These are phyloP conservation scores for Cystobasidiaceae sp. DNA, from an alignment of 1,284 basidiomycete species.

Conservation along the genomic window DNA sequence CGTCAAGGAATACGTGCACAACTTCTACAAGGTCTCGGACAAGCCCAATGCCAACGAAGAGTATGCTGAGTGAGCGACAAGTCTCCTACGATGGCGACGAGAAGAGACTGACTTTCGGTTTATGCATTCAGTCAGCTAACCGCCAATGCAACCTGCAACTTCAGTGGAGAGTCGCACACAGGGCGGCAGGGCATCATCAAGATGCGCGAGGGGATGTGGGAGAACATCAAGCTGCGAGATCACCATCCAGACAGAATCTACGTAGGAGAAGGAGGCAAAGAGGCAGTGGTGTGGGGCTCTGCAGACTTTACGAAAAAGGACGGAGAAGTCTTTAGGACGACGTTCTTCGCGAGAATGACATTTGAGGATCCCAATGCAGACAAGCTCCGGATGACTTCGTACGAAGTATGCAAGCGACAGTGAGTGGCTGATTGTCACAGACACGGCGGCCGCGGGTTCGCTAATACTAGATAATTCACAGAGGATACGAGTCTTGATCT, in stretches of 20 bases:
- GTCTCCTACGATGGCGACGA: too few relatives aligned
- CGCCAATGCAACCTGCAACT: conserved; percentile 4
- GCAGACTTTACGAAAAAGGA: conserved; percentile 5
- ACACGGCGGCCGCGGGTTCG: too few relatives aligned
- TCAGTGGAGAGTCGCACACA: conserved; percentile 10
- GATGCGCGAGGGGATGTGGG: conserved; percentile 24
- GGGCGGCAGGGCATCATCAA: conserved; percentile 2
- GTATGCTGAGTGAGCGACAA: neutral
- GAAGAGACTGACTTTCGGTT: too few relatives aligned
- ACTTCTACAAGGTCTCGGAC: conserved; percentile 8
- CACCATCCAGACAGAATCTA: conserved; percentile 14
- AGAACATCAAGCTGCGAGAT: neutral
- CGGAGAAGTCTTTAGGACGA: neutral
- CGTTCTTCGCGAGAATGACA: conserved; percentile 2
- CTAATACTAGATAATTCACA: too few relatives aligned
- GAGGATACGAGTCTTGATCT: too few relatives aligned
- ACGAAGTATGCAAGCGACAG: conserved; percentile 11
- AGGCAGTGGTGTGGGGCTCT: conserved; percentile 12
- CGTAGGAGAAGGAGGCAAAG: conserved; percentile 3
- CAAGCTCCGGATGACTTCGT: neutral
- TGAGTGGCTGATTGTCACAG: too few relatives aligned
- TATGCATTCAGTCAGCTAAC: neutral
- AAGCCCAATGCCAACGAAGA: neutral
- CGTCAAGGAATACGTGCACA: neutral
- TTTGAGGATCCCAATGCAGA: conserved; percentile 17